A percentile compares a stretch with the other conserved stretches of the same genome.
These are phyloP conservation scores for Fonsecaea multimorphosa DNA, from an alignment of 2,329 filamentous ascomycete species.

Conservation along the genomic window DNA sequence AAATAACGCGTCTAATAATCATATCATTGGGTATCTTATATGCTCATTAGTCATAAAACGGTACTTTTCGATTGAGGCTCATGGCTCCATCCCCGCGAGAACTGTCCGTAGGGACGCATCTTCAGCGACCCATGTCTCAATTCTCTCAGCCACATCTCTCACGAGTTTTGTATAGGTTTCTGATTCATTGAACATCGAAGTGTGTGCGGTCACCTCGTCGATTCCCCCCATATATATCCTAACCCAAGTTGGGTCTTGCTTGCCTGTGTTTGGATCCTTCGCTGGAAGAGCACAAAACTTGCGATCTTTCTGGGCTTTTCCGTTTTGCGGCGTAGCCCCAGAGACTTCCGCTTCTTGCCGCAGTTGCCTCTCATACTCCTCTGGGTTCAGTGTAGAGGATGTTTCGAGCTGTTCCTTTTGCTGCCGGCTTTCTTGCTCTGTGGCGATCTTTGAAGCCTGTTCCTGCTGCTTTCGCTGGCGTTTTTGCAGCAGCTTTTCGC, in stretches of 20 bases:
- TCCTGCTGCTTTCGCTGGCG: slow-evolving; percentile 32
- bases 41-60: slow-evolving; percentile 3
- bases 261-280: slow-evolving; percentile 59
- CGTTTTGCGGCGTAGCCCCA: slow-evolving; percentile 42
- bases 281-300: slow-evolving; percentile 81
- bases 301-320: slow-evolving; percentile 60
- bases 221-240: slow-evolving; percentile 80
- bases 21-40: slow-evolving; percentile 4
- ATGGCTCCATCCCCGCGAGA: slow-evolving; percentile 17
- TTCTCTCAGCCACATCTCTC: slow-evolving; percentile 71
- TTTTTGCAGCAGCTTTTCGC: slow-evolving; percentile 40
- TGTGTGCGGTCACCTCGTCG: slow-evolving; percentile 86
- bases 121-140: slow-evolving; percentile 73
- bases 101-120: slow-evolving; percentile 50
- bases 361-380: slow-evolving; percentile 30
- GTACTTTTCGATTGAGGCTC: not conserved
- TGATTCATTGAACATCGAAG: slow-evolving; percentile 74
- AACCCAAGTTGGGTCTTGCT: slow-evolving; percentile 74
- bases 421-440: slow-evolving; percentile 10
- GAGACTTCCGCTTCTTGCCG: slow-evolving; percentile 33
- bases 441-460: slow-evolving; percentile 44
- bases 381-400: slow-evolving; percentile 33
- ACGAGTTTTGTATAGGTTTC: slow-evolving; percentile 77
- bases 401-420: slow-evolving; percentile 43
- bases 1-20: not conserved